Evolutionary conservation across 345 rosid species (phyloP).

Genomic region (Erodium maritimum): DNA sequence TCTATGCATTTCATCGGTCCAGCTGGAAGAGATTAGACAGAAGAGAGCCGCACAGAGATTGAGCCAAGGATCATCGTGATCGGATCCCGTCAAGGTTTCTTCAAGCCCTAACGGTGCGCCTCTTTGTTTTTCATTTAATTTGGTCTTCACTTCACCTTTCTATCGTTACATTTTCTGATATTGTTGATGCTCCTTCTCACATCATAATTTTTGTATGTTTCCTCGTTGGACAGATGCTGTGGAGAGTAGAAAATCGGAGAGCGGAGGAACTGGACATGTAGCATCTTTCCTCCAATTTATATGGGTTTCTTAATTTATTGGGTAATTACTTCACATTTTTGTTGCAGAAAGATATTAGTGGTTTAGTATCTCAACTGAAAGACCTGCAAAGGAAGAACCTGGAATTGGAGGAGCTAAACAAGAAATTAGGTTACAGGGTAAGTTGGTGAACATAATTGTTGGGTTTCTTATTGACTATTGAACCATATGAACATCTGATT

Average conservation of each 20-base stretch:
- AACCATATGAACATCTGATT: not conserved
- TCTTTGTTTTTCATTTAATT: slow-evolving; percentile 3
- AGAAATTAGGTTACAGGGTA: slow-evolving; percentile 42
- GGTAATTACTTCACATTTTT: too few relatives aligned
- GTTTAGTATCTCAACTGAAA: slow-evolving; percentile 73
- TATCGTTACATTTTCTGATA: too few relatives aligned
- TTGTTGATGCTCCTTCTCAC: too few relatives aligned
- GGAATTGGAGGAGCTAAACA: slow-evolving; percentile 63
- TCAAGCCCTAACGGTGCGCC: slow-evolving; percentile 40
- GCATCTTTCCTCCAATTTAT: not conserved
- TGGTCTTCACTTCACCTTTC: too few relatives aligned
- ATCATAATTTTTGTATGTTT: not conserved
- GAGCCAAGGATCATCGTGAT: slow-evolving; percentile 60
- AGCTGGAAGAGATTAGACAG: slow-evolving; percentile 93
- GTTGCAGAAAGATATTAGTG: slow-evolving; percentile 72
- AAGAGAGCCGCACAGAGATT: slow-evolving; percentile 88
- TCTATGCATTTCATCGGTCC: slow-evolving; percentile 5
- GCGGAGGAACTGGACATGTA: slow-evolving; percentile 76
- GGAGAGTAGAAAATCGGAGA: slow-evolving; percentile 65
- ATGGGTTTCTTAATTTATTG: too few relatives aligned
- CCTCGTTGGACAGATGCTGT: slow-evolving; percentile 24
- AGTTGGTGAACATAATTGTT: too few relatives aligned
- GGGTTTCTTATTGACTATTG: not conserved
- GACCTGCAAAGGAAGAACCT: slow-evolving; percentile 58
- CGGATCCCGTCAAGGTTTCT: slow-evolving; percentile 51